phyloP scores from a whole-genome alignment of 1,139 yeast species.

The Yamadazyma aaseri region DNA sequence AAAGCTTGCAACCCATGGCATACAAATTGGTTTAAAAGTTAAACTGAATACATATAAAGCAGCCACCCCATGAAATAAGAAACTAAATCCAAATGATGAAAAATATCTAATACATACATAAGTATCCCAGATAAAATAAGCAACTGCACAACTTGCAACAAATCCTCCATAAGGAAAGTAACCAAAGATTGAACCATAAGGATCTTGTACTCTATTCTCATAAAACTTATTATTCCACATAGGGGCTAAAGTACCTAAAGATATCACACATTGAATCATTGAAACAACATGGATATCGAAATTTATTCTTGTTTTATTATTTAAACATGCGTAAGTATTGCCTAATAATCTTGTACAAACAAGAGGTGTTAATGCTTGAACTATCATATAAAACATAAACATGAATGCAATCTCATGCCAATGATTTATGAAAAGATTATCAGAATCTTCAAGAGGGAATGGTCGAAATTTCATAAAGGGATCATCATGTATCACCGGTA shows the following conservation, averaged over 20 bases:
- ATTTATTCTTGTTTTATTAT: conserved; percentile 54
- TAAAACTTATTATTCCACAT: conserved; percentile 52
- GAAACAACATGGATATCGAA: conserved; percentile 90
- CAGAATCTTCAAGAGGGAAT: conserved; percentile 37
- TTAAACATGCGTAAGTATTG: conserved; percentile 46
- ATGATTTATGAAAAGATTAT: conserved; percentile 35
- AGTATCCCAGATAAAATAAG: conserved; percentile 93
- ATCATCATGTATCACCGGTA: conserved; percentile 38
- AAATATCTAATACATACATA: conserved; percentile 61
- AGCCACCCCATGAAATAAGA: conserved; percentile 80
- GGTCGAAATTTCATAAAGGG: conserved; percentile 48
- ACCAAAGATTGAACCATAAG: conserved; percentile 51
- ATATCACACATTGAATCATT: conserved; percentile 71
- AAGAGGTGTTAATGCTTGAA: conserved; percentile 44
- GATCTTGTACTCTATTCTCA: conserved; percentile 45
- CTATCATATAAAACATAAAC: conserved; percentile 34
- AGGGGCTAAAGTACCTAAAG: conserved; percentile 55
- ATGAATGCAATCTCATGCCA: conserved; percentile 54
- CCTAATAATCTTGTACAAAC: conserved; percentile 36
- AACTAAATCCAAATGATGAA: conserved; percentile 74
- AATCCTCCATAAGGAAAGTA: conserved; percentile 73
- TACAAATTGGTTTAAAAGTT: conserved; percentile 46
- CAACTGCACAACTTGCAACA: conserved; percentile 68
- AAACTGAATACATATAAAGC: conserved; percentile 74
- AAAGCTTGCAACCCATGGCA: conserved; percentile 83